Evolutionary conservation across 164 flowering plant genomes (phyloP).

Genomic region (Echeveria elegans): DNA sequence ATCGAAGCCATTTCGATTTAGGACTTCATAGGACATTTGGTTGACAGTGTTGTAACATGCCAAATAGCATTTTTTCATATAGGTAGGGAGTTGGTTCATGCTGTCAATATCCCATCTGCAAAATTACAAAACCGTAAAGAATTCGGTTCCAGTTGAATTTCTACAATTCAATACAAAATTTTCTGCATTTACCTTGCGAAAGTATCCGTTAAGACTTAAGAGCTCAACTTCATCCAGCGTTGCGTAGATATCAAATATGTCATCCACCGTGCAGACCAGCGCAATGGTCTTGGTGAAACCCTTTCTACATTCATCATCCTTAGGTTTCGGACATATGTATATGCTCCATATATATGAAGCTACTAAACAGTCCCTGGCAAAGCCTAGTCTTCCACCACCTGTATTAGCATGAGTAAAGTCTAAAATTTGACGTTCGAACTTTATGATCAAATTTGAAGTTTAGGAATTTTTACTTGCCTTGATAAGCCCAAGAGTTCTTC

Average conservation of each 20-base stretch:
- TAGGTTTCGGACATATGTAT: slow-evolving; percentile 22
- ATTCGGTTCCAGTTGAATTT: no score
- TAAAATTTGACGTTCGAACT: no score
- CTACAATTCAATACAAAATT: not conserved
- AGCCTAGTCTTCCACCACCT: slow-evolving; percentile 34
- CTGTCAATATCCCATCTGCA: slow-evolving; percentile 27
- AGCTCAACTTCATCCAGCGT: slow-evolving; percentile 30
- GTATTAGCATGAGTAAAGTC: not conserved
- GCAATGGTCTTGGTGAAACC: slow-evolving; percentile 8
- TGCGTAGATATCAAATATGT: slow-evolving; percentile 34
- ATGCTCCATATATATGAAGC: slow-evolving; percentile 22
- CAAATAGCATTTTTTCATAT: slow-evolving; percentile 17
- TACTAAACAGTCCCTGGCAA: slow-evolving; percentile 24
- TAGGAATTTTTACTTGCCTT: slow-evolving; percentile 12
- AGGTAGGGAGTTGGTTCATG: slow-evolving; percentile 19
- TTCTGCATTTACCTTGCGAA: slow-evolving; percentile 22
- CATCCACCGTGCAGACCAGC: slow-evolving; percentile 24
- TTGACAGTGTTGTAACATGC: slow-evolving; percentile 17
- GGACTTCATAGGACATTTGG: slow-evolving; percentile 14
- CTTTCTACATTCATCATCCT: slow-evolving; percentile 11
- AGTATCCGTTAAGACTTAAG: slow-evolving; percentile 21
- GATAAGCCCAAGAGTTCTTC: slow-evolving; percentile 18
- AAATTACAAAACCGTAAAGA: no score
- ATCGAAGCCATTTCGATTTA: slow-evolving; percentile 11
- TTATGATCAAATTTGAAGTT: no score